Evolutionary conservation across 257 asterid species (phyloP).

Genomic region (Forsythia viridissima): DNA sequence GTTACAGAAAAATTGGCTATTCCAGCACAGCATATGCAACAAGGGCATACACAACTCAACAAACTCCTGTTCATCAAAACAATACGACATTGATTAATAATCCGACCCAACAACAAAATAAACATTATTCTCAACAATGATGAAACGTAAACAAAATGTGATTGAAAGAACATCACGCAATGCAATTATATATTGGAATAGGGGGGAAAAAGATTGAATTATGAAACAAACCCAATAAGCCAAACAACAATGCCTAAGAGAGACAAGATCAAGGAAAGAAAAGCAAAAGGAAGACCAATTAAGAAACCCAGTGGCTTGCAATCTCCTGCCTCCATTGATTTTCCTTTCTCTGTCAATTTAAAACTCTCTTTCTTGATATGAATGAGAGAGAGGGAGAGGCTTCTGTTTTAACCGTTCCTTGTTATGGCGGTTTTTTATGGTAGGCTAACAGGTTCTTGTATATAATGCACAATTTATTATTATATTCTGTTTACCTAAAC

Average conservation of each 20-base stretch:
- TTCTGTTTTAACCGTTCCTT: conserved; percentile 14
- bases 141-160: not conserved
- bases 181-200: not conserved
- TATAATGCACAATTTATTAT: too few relatives aligned
- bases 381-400: not conserved
- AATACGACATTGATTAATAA: not conserved
- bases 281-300: conserved; percentile 59
- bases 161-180: not conserved
- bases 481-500: too few relatives aligned
- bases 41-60: conserved; percentile 52
- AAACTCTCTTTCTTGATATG: not conserved
- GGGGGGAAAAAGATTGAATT: too few relatives aligned
- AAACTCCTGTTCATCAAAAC: conserved; percentile 29
- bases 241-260: conserved; percentile 54
- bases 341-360: not conserved
- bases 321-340: conserved; percentile 25
- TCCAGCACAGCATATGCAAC: conserved; percentile 57
- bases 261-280: conserved; percentile 45
- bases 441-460: too few relatives aligned
- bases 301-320: conserved; percentile 72
- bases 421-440: not conserved
- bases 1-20: conserved; percentile 41
- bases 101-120: not conserved
- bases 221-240: conserved; percentile 45
- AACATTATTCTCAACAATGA: not conserved